Base-by-base conservation (phyloP, 805 yeast species). In the Yarrowia keelungensis region DNA sequence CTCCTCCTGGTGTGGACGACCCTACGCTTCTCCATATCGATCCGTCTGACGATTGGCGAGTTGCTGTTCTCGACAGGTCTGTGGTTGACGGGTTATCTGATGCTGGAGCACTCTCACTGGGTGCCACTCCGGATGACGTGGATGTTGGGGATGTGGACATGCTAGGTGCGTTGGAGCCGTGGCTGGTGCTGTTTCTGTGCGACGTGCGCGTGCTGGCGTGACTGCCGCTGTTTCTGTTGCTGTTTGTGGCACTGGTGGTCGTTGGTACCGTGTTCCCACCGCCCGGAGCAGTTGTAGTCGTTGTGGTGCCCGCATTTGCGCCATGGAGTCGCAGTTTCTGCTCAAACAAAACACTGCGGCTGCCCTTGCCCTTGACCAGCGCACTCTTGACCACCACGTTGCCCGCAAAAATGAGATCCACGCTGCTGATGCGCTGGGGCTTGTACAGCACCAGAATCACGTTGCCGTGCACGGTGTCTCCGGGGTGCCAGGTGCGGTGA, bases 401-500 rank as follows among this genome's bases (percentile, higher is more conserved):
- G 38, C 80, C 81, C 41, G 71, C 70, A 47, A 78, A 71, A 1
- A 61, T 62, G 43, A 78, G 74, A 8, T 67, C 64, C 19, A 78
- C 53, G 69, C 65, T 47, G 39, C 73, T 56, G 11, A 75, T 71
- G 19, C 70, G 67, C 38, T 69, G 71, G 2, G 75, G 73, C 68
- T 73, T 73, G n/a, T 73, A 71, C 32, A 77, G 65, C 39, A 74
- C 74, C 47, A 78, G 69, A 35, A 78, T 75, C 39, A 76, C 78
- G 41, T 70, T 70, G 54, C 81, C 81, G 3, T 45, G 71, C 32
- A 76, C 73, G 16, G 83, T 84, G 67, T 91, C 97, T 15, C 94
- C 95, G 0, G 97, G 97, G n/a, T 81, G 79, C 86, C 89, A 91
- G 4, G 84, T 79, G 72, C 85, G 85, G 76, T 91, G 97, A 0